Base-by-base conservation (phyloP, 495 filamentous ascomycete genomes). In the Hypoxylon perforatum region DNA sequence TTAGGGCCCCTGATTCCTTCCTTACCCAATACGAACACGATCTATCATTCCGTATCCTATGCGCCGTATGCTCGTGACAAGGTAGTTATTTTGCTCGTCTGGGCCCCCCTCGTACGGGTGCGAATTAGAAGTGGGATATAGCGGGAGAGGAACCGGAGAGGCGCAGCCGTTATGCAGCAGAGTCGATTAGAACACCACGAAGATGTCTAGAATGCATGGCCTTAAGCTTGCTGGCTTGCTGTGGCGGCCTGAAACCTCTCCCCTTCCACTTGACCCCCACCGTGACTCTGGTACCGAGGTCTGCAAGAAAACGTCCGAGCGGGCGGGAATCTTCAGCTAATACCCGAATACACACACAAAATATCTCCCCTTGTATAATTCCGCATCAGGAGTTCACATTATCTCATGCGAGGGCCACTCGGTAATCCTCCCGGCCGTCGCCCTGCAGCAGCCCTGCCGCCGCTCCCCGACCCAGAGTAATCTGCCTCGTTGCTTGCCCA, bases 401-500 rank as follows among this genome's bases (percentile, higher is more conserved):
- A 82, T 70, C 78, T 62, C 72, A 79, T 80, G 50, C 77, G 67
- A 21, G 79, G 79, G 0, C 78, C 78, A 49, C 73, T 81, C 25
- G 80, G 77, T 48, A 81, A 61, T 8, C 80, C 80, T 12, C 74
- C 76, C 56, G 72, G 52, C 65, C 76, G 52, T 70, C 75, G 63
- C 19, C 69, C 70, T 39, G 62, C 73, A 21, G 75, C 69, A 21
- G 75, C 69, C 14, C 75, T 71, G 15, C 70, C 72, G n/a, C 76
- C 75, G 42, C 76, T 77, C 9, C 75, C 75, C 10, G 71, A 53
- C n/a, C 74, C 72, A 14, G 65, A 63, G 64, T 79, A 79, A 22
- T 81, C 77, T 30, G 65, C 57, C 21, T 78, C 78, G 28, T 75
- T 79, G 41, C 58, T 76, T 3, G 80, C 69, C 82, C 82, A 84